Evolutionary conservation across 1,284 basidiomycete genomes (phyloP).

Genomic region (Pascua guehoae): DNA sequence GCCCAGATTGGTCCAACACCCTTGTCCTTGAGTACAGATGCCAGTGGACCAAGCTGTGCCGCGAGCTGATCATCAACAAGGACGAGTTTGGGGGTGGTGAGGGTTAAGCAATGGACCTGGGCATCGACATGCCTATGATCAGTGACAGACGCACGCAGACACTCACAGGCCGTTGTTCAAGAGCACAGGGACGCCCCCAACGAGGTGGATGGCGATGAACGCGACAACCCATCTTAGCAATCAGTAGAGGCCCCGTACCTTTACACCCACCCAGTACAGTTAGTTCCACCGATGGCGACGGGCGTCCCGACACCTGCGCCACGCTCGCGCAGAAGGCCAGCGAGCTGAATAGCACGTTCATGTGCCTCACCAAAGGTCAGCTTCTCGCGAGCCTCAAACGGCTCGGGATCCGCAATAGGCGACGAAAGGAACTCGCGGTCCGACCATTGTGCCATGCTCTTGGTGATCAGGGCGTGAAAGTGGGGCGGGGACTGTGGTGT

Average conservation of each 20-base stretch:
- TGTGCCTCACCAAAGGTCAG: conserved; percentile 31
- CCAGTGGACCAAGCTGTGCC: conserved; percentile 20
- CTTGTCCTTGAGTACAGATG: neutral
- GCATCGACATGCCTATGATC: conserved; percentile 13
- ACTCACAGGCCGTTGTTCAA: conserved; percentile 31
- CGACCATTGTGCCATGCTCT: neutral
- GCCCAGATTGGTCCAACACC: conserved; percentile 6
- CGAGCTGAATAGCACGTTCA: conserved; percentile 22
- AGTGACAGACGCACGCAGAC: conserved; percentile 35
- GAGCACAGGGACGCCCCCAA: conserved; percentile 35
- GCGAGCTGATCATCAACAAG: conserved; percentile 33
- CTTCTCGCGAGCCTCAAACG: conserved; percentile 13
- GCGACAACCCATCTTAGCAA: conserved; percentile 33
- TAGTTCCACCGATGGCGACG: conserved; percentile 39
- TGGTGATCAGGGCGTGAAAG: conserved; percentile 2
- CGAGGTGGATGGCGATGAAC: conserved; percentile 35
- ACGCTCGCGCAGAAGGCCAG: conserved; percentile 29
- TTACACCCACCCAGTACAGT: conserved; percentile 20
- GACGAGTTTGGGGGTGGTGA: conserved; percentile 30
- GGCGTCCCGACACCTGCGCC: conserved; percentile 30
- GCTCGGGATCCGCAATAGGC: conserved; percentile 18
- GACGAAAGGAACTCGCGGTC: conserved; percentile 27
- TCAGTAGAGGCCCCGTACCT: conserved; percentile 12
- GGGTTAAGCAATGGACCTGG: conserved; percentile 28
- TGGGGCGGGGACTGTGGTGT: neutral